Evolutionary conservation across 2,329 filamentous ascomycete species (phyloP), one percentile per base, ranked within the genome.

Genomic region (Claviceps sp.): DNA sequence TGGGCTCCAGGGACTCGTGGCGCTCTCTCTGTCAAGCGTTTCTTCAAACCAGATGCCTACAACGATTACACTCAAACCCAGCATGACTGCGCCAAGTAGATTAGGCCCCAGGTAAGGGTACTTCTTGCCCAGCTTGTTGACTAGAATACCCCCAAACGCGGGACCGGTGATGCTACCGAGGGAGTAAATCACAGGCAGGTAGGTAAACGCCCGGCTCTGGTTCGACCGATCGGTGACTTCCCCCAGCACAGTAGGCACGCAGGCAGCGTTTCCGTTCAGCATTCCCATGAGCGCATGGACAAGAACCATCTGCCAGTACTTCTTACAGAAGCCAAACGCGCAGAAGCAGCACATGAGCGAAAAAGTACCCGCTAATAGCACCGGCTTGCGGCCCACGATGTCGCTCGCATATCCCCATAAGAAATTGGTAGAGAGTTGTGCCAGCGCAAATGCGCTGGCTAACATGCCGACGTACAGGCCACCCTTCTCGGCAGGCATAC

Each of bases 151-250:
- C 14, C 93, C 93, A n/a, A 97, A 69, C 1, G 94, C 82, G 0
- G 93, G 93, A 0, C 93, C 93, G 0, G 90, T 93, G 55, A 98
- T 95, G 44, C 87, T 88, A 17, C 93, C 93, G 37, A 98, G 74
- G 4, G 91, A 91, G 67, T 98, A 98, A n/a, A 97, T 84, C 40
- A 97, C 85, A 0, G 93, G 93, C 43, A 98, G 73, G 71, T 95
- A 98, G 1, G 87, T 93, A 61, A 98, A 98, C 0, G 89, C 93
- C 50, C 79, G 79, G 62, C 88, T 93, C 73, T 98, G 93, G 66
- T 98, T 98, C 56, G 85, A 93, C 51, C 88, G 82, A 64, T 97
- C 90, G 1, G 93, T 98, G 50, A 98, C 85, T 66, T 98, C 93
- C 42, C 93, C 93, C 47, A 98, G 68, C 47, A 91, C 95, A 0